phyloP scores from a whole-genome alignment of 441 rosid genomes.

The Pelargonium citronellum region DNA sequence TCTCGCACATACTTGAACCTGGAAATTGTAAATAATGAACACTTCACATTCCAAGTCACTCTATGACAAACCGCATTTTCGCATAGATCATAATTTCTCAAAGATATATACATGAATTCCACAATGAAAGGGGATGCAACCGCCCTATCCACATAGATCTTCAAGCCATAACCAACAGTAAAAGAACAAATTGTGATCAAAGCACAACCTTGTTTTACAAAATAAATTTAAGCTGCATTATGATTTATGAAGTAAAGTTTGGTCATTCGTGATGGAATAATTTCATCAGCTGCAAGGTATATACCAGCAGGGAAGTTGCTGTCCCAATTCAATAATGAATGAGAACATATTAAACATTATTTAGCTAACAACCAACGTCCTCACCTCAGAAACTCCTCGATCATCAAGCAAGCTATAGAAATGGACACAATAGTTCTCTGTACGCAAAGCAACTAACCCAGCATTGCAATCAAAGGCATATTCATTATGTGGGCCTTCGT shows the following conservation, averaged over 20 bases:
- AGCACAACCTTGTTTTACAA: neutral
- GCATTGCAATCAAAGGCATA: constrained; percentile 61
- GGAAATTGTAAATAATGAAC: constrained; percentile 21
- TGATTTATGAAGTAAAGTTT: neutral
- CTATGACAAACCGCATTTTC: neutral
- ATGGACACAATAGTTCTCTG: constrained; percentile 77
- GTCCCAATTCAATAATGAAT: neutral
- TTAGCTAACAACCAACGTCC: neutral
- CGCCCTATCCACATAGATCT: constrained; percentile 11
- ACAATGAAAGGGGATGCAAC: neutral
- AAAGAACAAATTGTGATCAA: neutral
- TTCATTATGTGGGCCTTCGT: constrained; percentile 40
- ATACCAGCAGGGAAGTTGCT: constrained; percentile 4
- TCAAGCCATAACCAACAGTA: neutral
- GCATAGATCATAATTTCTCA: constrained; percentile 2
- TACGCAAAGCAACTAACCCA: constrained; percentile 72
- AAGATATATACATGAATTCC: neutral
- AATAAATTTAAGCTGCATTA: neutral
- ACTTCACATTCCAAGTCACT: constrained; percentile 23
- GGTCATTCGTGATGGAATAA: neutral
- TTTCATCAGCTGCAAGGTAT: neutral
- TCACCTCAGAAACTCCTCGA: constrained; percentile 78
- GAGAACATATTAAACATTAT: constrained; percentile 2
- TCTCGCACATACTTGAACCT: constrained; percentile 95
- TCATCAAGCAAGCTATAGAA: constrained; percentile 80